A percentile compares a stretch with the other conserved stretches of the same genome.
Evolutionary conservation across 2,329 filamentous ascomycete species (phyloP).

Genomic region (Botryosphaeria dothidea): DNA sequence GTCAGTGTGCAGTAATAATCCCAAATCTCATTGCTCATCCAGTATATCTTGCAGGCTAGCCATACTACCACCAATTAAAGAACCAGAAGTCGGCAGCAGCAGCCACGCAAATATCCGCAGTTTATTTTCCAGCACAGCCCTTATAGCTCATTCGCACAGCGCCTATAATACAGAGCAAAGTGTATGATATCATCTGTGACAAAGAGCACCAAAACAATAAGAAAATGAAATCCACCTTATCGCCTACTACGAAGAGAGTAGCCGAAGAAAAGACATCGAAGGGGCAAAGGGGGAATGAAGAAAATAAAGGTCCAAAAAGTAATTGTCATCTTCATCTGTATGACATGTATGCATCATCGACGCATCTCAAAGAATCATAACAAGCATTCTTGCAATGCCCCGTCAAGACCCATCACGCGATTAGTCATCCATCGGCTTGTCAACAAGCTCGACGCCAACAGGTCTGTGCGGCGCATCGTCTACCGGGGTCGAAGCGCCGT

Average conservation of each 20-base stretch:
- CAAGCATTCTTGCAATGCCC: not conserved
- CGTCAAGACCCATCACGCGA: not conserved
- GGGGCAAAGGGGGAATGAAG: not conserved
- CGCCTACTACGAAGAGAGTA: not conserved
- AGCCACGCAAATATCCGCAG: not conserved
- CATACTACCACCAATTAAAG: not conserved
- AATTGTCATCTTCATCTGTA: slow-evolving; percentile 2
- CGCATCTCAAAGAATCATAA: slow-evolving; percentile 14
- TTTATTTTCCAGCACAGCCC: slow-evolving; percentile 3
- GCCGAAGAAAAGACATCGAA: not conserved
- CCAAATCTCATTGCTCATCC: slow-evolving; percentile 1
- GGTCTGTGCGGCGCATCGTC: slow-evolving; percentile 38
- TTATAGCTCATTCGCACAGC: slow-evolving; percentile 12
- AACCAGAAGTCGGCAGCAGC: not conserved
- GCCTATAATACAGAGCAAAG: slow-evolving; percentile 15
- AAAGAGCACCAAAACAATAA: not conserved
- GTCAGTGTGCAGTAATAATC: not conserved
- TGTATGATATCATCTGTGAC: slow-evolving; percentile 16
- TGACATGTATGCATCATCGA: slow-evolving; percentile 9
- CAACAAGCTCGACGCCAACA: slow-evolving; percentile 67
- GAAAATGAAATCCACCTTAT: not conserved
- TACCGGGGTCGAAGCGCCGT: slow-evolving; percentile 40
- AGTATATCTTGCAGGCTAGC: not conserved
- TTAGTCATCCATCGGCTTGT: slow-evolving; percentile 77
- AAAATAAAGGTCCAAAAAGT: not conserved